These are phyloP conservation scores for Halenospora varia DNA, from an alignment of 495 filamentous ascomycete genomes.

Conservation along the genomic window DNA sequence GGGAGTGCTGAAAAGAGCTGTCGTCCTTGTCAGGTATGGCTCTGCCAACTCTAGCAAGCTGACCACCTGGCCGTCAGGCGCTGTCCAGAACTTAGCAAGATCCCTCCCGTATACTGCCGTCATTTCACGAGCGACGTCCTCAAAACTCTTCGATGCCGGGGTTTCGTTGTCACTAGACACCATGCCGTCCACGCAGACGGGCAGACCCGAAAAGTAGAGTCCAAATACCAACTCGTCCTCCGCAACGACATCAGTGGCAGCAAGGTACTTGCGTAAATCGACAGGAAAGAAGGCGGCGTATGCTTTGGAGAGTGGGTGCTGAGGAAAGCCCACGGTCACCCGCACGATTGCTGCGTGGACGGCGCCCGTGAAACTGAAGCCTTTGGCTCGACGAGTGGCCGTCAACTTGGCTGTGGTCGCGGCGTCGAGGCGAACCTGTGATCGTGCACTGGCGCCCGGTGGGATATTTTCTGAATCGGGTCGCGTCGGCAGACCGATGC, in stretches of 20 bases:
- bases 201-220: background rate
- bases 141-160: background rate
- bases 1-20: background rate
- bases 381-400: background rate
- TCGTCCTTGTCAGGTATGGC: background rate
- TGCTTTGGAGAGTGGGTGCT: background rate
- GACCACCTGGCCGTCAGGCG: background rate
- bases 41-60: background rate
- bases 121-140: background rate
- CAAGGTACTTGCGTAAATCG: background rate
- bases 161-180: background rate
- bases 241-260: background rate
- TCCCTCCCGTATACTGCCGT: background rate
- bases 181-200: background rate
- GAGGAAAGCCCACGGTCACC: background rate
- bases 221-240: background rate
- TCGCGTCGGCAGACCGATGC: background rate
- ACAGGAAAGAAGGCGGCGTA: background rate
- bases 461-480: background rate
- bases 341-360: background rate
- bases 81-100: background rate
- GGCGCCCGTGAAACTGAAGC: background rate
- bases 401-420: background rate
- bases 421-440: background rate
- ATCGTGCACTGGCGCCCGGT: background rate